Evolutionary conservation across 495 filamentous ascomycete species (phyloP).

Genomic region (Penicilliopsis zonata): DNA sequence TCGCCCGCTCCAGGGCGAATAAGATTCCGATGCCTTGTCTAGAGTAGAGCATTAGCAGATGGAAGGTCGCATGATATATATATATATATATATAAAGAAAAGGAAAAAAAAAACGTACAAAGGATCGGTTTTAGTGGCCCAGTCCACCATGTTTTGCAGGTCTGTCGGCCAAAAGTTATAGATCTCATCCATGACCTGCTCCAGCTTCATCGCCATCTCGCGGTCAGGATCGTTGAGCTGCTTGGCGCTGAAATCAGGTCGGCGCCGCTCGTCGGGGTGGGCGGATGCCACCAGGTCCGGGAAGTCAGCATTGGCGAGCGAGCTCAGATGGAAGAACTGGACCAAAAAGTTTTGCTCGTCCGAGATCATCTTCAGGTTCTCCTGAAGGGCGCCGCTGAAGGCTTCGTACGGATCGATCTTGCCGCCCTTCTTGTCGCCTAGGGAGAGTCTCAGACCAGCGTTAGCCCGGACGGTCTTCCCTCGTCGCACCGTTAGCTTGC

Average conservation of each 20-base stretch:
- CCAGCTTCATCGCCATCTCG: slow-evolving; percentile 63
- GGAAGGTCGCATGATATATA: background rate
- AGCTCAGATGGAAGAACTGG: slow-evolving; percentile 84
- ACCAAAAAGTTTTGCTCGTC: slow-evolving; percentile 92
- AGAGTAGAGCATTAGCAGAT: slow-evolving; percentile 4
- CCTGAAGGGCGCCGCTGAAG: slow-evolving; percentile 68
- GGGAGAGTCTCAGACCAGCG: slow-evolving; percentile 37
- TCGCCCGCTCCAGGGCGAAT: slow-evolving; percentile 62
- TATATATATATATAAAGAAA: slow-evolving; percentile 1
- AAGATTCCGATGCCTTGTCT: slow-evolving; percentile 86
- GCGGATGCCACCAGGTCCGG: slow-evolving; percentile 58
- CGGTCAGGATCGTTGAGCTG: slow-evolving; percentile 76
- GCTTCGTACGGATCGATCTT: slow-evolving; percentile 66
- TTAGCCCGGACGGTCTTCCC: slow-evolving; percentile 73
- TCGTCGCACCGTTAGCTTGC: slow-evolving; percentile 87
- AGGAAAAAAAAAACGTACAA: slow-evolving; percentile 41
- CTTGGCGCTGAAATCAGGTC: slow-evolving; percentile 56
- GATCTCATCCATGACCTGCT: slow-evolving; percentile 74
- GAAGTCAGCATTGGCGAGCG: slow-evolving; percentile 66
- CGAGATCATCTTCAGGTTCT: slow-evolving; percentile 65
- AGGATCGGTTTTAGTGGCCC: slow-evolving; percentile 68
- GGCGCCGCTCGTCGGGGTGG: slow-evolving; percentile 51
- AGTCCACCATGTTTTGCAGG: slow-evolving; percentile 71
- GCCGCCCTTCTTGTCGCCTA: slow-evolving; percentile 53
- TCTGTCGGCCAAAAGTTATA: slow-evolving; percentile 72